A percentile compares a stretch with the other conserved stretches of the same genome.
Conservation (phyloP, 805 yeast species). For the Saturnispora sekii region DNA sequence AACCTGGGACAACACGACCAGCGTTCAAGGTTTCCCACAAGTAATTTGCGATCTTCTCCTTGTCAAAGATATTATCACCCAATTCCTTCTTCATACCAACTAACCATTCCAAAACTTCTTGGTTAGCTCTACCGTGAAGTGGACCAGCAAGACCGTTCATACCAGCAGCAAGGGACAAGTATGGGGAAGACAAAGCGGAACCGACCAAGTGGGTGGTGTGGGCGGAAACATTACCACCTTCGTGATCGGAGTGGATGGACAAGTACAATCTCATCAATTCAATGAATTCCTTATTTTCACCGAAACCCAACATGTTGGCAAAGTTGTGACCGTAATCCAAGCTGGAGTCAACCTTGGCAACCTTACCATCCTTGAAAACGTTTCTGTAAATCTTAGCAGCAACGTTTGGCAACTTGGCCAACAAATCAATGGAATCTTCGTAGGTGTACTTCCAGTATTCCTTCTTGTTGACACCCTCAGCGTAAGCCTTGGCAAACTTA, state of each 20-base stretch:
- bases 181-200: slow-evolving; percentile 73
- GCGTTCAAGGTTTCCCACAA: slow-evolving; percentile 71
- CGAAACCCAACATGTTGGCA: slow-evolving; percentile 49
- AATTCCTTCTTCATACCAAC: slow-evolving; percentile 55
- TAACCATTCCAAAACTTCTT: slow-evolving; percentile 79
- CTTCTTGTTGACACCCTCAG: slow-evolving; percentile 70
- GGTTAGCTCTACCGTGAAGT: slow-evolving; percentile 80
- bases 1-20: slow-evolving; percentile 84
- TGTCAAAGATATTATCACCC: slow-evolving; percentile 55
- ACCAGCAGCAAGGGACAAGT: slow-evolving; percentile 72
- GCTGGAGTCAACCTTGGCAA: slow-evolving; percentile 37
- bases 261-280: slow-evolving; percentile 75
- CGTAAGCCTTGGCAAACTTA: slow-evolving; percentile 76
- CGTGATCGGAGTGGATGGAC: slow-evolving; percentile 81
- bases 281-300: slow-evolving; percentile 56
- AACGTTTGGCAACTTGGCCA: slow-evolving; percentile 74
- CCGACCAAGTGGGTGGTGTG: slow-evolving; percentile 83
- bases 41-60: slow-evolving; percentile 62
- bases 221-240: slow-evolving; percentile 85
- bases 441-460: slow-evolving; percentile 79
- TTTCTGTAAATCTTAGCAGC: slow-evolving; percentile 81
- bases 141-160: slow-evolving; percentile 83
- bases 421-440: slow-evolving; percentile 70
- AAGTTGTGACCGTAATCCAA: slow-evolving; percentile 61
- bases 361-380: slow-evolving; percentile 73